Base-by-base conservation (phyloP, 495 filamentous ascomycete species). In the Talaromyces nanjingensis region DNA sequence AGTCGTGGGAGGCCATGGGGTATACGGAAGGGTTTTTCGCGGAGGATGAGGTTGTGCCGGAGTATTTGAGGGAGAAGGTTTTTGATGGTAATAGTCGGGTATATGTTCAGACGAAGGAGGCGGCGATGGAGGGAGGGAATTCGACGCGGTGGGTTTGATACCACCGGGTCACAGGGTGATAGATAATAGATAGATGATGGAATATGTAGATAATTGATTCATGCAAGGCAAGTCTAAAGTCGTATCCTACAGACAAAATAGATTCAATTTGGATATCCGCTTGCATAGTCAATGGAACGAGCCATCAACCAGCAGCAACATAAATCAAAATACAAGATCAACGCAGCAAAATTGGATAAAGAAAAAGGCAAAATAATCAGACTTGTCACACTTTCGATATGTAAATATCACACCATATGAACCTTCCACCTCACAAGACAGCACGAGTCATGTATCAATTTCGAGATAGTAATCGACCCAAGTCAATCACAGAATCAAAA, bases 41-140 rank as follows among this genome's bases (percentile, higher is more conserved):
- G 9, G 59, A 60, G 18, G 59, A 60, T 60, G 59, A 60, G 39
- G 59, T 60, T 29, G 39, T 60, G 18, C 59, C 59, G 2, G 59
- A 60, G 37, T 60, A 60, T 60, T 29, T 60, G 22, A 34, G 59
- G 8, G 59, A 60, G 33, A 60, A 25, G 24, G 59, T 60, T 4
- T 22, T 49, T 24, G 59, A 60, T 60, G 39, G 59, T 1, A 45
- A 4, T 37, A 42, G 37, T 39, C 37, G 37, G n/a, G 9, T 47
- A 31, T 27, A 25, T 29, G 37, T 27, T 27, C 39, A 20, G 16
- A 37, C 33, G 18, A 60, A 60, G 59, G 59, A 60, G 33, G 37
- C 22, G 14, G 37, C 22, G 52, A 20, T 20, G 16, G 45, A 16
- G 2, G 42, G 2, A 14, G 14, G 42, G 42, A 3, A 49, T 20